Percentiles rank a stretch among this genome's conserved stretches.
Conservation (phyloP, 1,284 basidiomycete species). For the Cryptococcus jaspeensis region DNA sequence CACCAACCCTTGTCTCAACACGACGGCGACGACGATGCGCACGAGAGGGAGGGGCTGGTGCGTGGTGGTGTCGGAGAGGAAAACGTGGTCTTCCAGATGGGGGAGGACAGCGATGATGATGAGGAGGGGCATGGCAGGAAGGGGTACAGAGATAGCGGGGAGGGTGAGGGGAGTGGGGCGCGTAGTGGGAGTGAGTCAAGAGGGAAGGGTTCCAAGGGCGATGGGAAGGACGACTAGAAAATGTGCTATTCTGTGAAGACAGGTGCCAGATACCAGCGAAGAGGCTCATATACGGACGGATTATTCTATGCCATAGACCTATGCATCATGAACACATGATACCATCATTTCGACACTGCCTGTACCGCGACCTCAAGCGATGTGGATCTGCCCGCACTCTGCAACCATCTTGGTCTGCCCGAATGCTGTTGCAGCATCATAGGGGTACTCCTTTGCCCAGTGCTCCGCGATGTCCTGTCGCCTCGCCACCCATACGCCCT, state of each 20-base stretch:
- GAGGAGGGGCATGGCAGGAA: slow-evolving; percentile 26
- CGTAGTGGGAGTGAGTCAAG: slow-evolving; percentile 1
- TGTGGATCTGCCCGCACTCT: too few relatives aligned
- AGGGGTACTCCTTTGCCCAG: too few relatives aligned
- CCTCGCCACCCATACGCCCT: too few relatives aligned
- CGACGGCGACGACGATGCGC: slow-evolving; percentile 59
- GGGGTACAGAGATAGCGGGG: slow-evolving; percentile 25
- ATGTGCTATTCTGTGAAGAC: background rate
- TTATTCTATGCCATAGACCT: background rate
- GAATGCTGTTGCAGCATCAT: too few relatives aligned
- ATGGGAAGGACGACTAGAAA: slow-evolving; percentile 7
- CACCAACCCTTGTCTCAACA: slow-evolving; percentile 40
- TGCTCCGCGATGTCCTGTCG: too few relatives aligned
- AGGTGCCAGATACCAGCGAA: background rate
- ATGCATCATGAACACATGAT: too few relatives aligned
- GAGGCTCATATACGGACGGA: background rate
- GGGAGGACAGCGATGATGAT: slow-evolving; percentile 66
- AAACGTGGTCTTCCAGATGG: slow-evolving; percentile 84
- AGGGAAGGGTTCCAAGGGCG: slow-evolving; percentile 3
- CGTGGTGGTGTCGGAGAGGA: slow-evolving; percentile 59
- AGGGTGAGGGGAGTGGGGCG: slow-evolving; percentile 22
- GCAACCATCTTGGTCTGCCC: too few relatives aligned
- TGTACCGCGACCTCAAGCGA: too few relatives aligned
- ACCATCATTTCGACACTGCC: too few relatives aligned
- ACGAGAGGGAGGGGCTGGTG: slow-evolving; percentile 17